These are phyloP conservation scores for Botrytis fragariae DNA, from an alignment of 2,329 filamentous ascomycete species.

Conservation along the genomic window DNA sequence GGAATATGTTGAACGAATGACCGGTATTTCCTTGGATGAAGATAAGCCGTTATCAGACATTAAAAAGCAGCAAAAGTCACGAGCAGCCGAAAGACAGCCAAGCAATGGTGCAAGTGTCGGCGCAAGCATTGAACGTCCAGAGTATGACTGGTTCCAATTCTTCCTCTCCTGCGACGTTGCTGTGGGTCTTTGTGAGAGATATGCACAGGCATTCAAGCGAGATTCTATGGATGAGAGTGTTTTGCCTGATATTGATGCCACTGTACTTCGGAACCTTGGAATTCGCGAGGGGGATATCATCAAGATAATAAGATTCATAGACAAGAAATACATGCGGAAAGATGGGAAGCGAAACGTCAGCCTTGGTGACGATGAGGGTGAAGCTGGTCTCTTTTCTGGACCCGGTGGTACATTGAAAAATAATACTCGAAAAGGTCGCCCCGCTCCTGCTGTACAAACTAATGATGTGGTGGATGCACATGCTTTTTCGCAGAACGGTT, in stretches of 20 bases:
- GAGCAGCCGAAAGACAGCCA: constrained; percentile 25
- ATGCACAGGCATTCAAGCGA: constrained; percentile 81
- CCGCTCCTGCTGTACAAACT: constrained; percentile 80
- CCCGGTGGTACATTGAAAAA: constrained; percentile 88
- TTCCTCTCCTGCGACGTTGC: constrained; percentile 91
- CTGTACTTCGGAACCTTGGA: constrained; percentile 81
- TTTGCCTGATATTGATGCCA: constrained; percentile 82
- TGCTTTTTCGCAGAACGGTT: constrained; percentile 63
- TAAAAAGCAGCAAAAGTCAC: constrained; percentile 44
- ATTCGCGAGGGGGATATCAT: constrained; percentile 95
- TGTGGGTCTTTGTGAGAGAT: constrained; percentile 89
- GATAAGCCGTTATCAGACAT: constrained; percentile 91
- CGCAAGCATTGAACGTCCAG: constrained; percentile 63
- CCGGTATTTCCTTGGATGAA: constrained; percentile 85
- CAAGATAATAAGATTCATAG: constrained; percentile 86
- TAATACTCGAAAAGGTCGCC: constrained; percentile 89
- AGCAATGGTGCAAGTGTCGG: constrained; percentile 54
- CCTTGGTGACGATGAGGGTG: constrained; percentile 52
- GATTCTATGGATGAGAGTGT: constrained; percentile 97
- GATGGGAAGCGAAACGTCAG: constrained; percentile 54
- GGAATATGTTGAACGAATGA: constrained; percentile 86
- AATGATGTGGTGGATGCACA: constrained; percentile 86
- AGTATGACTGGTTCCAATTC: constrained; percentile 99
- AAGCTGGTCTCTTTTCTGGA: constrained; percentile 82
- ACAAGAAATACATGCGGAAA: constrained; percentile 72